A percentile compares a stretch with the other conserved stretches of the same genome.
phyloP scores from a whole-genome alignment of 2,329 filamentous ascomycete genomes.

The Colletotrichum euphorbiae region DNA sequence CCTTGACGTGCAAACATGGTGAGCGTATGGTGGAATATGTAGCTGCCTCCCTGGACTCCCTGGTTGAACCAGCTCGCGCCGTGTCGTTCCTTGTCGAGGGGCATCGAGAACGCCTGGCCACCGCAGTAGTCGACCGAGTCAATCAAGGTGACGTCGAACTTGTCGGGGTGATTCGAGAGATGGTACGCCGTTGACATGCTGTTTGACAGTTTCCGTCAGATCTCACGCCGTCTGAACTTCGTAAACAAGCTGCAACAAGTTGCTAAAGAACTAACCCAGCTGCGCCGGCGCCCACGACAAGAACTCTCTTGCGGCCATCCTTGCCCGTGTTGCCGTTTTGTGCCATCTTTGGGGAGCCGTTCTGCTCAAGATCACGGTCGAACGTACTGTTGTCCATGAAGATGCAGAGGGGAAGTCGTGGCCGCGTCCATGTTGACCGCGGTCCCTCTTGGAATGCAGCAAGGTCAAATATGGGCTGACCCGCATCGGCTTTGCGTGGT shows the following conservation, averaged over 20 bases:
- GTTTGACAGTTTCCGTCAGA: not conserved
- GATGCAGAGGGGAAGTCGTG: not conserved
- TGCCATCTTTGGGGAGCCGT: conserved; percentile 28
- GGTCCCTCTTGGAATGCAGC: not conserved
- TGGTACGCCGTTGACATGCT: conserved; percentile 69
- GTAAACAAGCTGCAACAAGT: not conserved
- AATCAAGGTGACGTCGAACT: conserved; percentile 69
- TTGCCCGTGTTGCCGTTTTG: conserved; percentile 32
- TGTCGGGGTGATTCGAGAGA: conserved; percentile 67
- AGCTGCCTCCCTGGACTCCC: conserved; percentile 68
- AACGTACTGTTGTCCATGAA: conserved; percentile 15
- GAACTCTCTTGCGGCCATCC: conserved; percentile 47
- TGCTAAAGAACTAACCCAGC: conserved; percentile 48
- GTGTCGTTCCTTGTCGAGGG: conserved; percentile 66
- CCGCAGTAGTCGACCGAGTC: conserved; percentile 70
- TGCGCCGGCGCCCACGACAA: conserved; percentile 56
- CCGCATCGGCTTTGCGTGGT: conserved; percentile 13
- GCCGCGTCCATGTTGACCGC: no score
- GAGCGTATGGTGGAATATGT: conserved; percentile 73
- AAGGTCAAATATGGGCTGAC: conserved; percentile 23
- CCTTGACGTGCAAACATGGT: conserved; percentile 70
- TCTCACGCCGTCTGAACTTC: not conserved
- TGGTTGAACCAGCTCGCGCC: conserved; percentile 74
- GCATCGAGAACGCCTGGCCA: conserved; percentile 72
- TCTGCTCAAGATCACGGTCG: conserved; percentile 32